Conservation (phyloP, 2,329 filamentous ascomycete genomes). For the Acrodontium crateriforme region DNA sequence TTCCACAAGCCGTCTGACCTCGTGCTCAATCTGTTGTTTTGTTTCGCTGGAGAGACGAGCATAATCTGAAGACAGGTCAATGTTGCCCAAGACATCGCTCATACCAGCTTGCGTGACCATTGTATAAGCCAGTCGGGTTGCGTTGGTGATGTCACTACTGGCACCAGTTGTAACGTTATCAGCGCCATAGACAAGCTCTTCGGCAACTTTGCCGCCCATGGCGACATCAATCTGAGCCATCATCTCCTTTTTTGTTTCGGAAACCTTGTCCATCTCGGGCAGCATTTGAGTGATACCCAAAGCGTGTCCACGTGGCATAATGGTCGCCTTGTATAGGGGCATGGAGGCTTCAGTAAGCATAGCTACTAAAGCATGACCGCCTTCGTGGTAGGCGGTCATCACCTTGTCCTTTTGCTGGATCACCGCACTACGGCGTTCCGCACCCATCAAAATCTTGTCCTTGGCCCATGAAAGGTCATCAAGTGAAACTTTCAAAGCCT, state of each 20-base stretch:
- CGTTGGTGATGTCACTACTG: constrained; percentile 65
- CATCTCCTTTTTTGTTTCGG: constrained; percentile 72
- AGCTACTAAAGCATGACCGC: constrained; percentile 81
- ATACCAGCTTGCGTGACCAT: constrained; percentile 88
- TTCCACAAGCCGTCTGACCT: constrained; percentile 74
- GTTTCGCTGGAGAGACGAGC: constrained; percentile 72
- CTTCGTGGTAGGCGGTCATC: constrained; percentile 92
- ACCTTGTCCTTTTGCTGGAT: constrained; percentile 90
- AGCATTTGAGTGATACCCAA: constrained; percentile 80
- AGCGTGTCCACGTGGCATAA: constrained; percentile 76
- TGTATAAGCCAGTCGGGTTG: constrained; percentile 68
- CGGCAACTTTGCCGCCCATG: constrained; percentile 77
- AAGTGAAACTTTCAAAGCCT: constrained; percentile 59
- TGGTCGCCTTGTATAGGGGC: constrained; percentile 91
- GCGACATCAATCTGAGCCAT: constrained; percentile 64
- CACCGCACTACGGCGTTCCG: constrained; percentile 77
- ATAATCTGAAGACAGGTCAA: constrained; percentile 75
- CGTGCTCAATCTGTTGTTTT: constrained; percentile 70
- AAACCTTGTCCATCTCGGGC: constrained; percentile 86
- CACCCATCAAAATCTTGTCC: constrained; percentile 95
- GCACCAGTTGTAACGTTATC: constrained; percentile 86
- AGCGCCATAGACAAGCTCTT: constrained; percentile 83
- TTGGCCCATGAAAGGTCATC: constrained; percentile 92
- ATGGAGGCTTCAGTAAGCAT: constrained; percentile 65
- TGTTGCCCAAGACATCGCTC: constrained; percentile 74